Evolutionary conservation across 768 basidiomycete species (phyloP).

Genomic region (Leucogyrophana mollusca): DNA sequence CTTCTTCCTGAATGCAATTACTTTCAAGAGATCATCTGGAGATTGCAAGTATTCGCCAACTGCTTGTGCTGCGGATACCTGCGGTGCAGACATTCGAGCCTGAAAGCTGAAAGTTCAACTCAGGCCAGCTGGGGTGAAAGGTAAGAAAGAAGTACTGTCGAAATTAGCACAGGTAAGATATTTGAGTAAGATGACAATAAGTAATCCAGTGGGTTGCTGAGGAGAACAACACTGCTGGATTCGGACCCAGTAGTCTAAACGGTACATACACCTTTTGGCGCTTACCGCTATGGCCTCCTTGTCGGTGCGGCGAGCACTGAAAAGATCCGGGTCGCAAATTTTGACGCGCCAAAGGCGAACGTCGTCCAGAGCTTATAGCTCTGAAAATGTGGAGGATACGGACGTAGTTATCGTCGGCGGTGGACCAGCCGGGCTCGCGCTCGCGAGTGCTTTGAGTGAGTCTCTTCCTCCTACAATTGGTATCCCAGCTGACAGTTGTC

Average conservation of each 20-base stretch:
- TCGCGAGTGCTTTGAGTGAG: slow-evolving; percentile 85
- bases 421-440: slow-evolving; percentile 86
- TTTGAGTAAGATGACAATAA: not conserved
- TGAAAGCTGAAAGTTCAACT: not conserved
- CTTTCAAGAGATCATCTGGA: slow-evolving; percentile 90
- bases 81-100: slow-evolving; percentile 33
- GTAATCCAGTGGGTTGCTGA: no score
- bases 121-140: not conserved
- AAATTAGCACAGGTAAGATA: not conserved
- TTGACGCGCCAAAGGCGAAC: slow-evolving; percentile 5
- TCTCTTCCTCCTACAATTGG: slow-evolving; percentile 1
- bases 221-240: no score
- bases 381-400: slow-evolving; percentile 43
- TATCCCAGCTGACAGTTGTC: slow-evolving; percentile 1
- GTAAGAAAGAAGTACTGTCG: not conserved
- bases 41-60: slow-evolving; percentile 90
- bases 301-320: slow-evolving; percentile 5
- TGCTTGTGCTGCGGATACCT: slow-evolving; percentile 78
- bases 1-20: slow-evolving; percentile 87
- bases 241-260: no score
- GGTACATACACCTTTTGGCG: not conserved
- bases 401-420: slow-evolving; percentile 96
- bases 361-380: slow-evolving; percentile 15
- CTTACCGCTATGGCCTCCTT: slow-evolving; percentile 11
- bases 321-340: slow-evolving; percentile 4